These are phyloP conservation scores for Auricularia heimuer DNA, from an alignment of 768 basidiomycete genomes.

Conservation along the genomic window DNA sequence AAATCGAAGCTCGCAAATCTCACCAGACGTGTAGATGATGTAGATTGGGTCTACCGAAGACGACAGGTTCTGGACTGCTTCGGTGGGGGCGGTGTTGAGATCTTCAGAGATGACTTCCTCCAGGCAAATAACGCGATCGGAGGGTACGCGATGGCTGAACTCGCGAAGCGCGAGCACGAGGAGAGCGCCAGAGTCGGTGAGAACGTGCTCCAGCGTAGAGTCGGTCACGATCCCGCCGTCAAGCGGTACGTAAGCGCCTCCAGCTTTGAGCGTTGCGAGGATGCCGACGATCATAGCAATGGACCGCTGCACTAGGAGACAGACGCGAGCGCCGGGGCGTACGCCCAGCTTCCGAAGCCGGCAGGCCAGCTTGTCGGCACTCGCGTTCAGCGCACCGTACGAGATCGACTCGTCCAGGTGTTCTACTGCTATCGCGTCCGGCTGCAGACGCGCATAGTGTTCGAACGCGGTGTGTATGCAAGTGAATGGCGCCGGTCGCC, in stretches of 20 bases:
- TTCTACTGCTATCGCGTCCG: constrained; percentile 39
- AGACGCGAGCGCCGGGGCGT: constrained; percentile 39
- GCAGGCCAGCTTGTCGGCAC: constrained; percentile 36
- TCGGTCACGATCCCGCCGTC: constrained; percentile 52
- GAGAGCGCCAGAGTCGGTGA: constrained; percentile 34
- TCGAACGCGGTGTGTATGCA: constrained; percentile 51
- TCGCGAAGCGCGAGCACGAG: constrained; percentile 35
- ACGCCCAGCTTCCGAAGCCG: constrained; percentile 36
- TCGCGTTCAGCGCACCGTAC: constrained; percentile 40
- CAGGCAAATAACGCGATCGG: constrained; percentile 15
- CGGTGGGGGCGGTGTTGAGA: background rate
- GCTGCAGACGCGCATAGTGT: constrained; percentile 31
- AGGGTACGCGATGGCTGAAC: constrained; percentile 29
- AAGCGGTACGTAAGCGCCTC: constrained; percentile 48
- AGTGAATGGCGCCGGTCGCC: constrained; percentile 29
- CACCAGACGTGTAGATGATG: constrained; percentile 55
- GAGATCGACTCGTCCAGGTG: constrained; percentile 39
- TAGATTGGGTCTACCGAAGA: constrained; percentile 27
- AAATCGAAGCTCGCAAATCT: constrained; percentile 8
- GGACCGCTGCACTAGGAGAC: constrained; percentile 44
- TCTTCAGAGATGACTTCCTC: constrained; percentile 13
- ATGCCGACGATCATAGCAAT: constrained; percentile 45
- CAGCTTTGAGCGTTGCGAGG: constrained; percentile 45
- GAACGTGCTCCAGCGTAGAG: constrained; percentile 40
- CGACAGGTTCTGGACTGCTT: constrained; percentile 24